Evolutionary conservation across 345 rosid species (phyloP), one percentile per base, ranked within the genome.

Genomic region (Arabidopsis suecica): DNA sequence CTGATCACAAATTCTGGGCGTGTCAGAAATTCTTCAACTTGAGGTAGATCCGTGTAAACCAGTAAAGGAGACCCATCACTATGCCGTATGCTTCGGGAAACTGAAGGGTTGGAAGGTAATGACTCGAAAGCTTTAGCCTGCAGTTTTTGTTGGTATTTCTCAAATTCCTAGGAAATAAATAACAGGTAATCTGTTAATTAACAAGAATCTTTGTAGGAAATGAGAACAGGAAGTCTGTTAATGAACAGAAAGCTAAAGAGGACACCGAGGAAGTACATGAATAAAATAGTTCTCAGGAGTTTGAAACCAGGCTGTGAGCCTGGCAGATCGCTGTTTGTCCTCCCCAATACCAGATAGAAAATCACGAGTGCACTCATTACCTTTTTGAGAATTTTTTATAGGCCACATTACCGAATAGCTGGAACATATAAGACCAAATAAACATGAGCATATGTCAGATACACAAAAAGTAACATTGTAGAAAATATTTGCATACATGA

Each of bases 331-430:
- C 41, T 91, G 98, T 71, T 88, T 90, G 76, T 90, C 96, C 84
- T 94, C 97, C n/a, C 91, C 91, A 72, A 94, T 88, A 68, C 97
- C 97, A 76, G 79, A 77, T 33, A 91, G 88, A 73, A 82, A 94
- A 86, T 94, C 97, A 68, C 93, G 91, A 61, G 86, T 87, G 83
- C 97, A 88, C 80, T 94, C 97, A 25, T 90, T 91, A 50, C 89
- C 87, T 82, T 82, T 68, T 53, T 79, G 77, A 72, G 82, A 72
- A 81, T 79, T 71, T 78, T 80, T 82, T 44, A 82, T 84, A 50
- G 97, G 93, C 99, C 98, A 94, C 68, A 90, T 78, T 81, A 94
- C 77, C 28, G 97, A 88, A 79, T 80, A 91, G 86, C 98, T 94
- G 90, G 70, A 59, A 42, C 49, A 71, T 18, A 16, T 22, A 57